Evolutionary conservation across 129 eudicot species (phyloP), one percentile per base, ranked within the genome.

Genomic region (Mikania micrantha): DNA sequence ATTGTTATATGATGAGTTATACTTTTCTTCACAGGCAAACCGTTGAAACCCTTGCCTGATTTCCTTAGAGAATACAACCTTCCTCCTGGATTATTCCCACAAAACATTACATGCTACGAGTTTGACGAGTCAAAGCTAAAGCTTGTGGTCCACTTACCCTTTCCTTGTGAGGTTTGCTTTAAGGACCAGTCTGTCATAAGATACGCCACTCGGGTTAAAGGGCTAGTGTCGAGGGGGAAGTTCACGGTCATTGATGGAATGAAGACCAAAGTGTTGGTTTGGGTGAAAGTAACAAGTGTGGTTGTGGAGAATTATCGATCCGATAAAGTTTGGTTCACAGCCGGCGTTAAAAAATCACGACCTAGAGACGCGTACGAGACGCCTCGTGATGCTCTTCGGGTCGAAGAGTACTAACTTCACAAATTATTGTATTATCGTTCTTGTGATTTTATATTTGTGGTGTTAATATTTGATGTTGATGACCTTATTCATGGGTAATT

Each of bases 31-130:
- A 27, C 64, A 83, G 96, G 96, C 49, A 89, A 86, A 66, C 89
- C 90, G 11, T 47, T 32, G 22, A 89, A 89, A 70, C 60, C 90
- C 0, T 73, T 89, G 76, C 86, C 90, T 7, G 90, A 89, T 62
- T 80, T 89, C 69, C 84, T 89, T 16, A 72, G 96, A 52, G 96
- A 89, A 72, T 45, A 83, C 86, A 86, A 89, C 77, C 96, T 89
- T 56, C 96, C 96, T 45, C 81, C 86, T 0, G 96, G 90, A 28
- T 82, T 89, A 35, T 89, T 89, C 66, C 96, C 96, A 31, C 85
- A 84, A 66, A 89, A 89, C 83, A 73, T 89, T 65, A 84, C 83
- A 4, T 83, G 94, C 58, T 89, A 89, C 29, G 96, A 89, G 70
- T 86, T 83, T 53, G 96, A 89, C 0, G 96, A 89, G 74, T 29